A percentile compares a stretch with the other conserved stretches of the same genome.
Conservation (phyloP, 2,329 filamentous ascomycete species). For the Ambrosiella beaveri region DNA sequence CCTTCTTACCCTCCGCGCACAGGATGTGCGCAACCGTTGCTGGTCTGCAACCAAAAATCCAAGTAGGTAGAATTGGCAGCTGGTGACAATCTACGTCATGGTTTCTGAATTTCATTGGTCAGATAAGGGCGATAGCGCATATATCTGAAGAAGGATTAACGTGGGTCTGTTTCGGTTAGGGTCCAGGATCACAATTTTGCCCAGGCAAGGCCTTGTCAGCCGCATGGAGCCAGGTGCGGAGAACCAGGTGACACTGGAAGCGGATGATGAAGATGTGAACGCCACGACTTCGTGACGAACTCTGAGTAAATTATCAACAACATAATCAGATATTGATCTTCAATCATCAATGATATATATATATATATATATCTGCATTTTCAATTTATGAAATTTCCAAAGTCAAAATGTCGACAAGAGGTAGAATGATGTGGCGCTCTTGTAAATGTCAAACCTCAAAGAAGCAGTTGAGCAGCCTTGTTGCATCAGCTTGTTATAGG, state of each 20-base stretch:
- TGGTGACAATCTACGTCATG: slow-evolving; percentile 11
- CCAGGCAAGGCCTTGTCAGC: neutral
- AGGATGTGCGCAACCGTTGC: neutral
- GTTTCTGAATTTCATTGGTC: slow-evolving; percentile 3
- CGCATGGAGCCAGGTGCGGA: neutral
- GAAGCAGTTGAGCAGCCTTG: no score
- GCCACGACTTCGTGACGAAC: no score
- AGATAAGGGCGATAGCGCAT: slow-evolving; percentile 9
- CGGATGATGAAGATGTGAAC: no score
- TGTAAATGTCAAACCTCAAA: no score
- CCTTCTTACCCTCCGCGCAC: slow-evolving; percentile 1
- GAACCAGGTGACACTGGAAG: neutral
- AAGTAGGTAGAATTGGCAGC: neutral
- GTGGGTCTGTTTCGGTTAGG: slow-evolving; percentile 7
- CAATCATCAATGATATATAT: no score
- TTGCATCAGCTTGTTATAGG: no score
- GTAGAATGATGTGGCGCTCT: no score
- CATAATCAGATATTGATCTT: no score
- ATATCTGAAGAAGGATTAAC: slow-evolving; percentile 1
- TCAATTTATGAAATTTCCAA: no score
- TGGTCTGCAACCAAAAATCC: neutral
- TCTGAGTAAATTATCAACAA: no score
- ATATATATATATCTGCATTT: no score
- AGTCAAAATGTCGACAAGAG: no score
- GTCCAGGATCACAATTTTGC: slow-evolving; percentile 7